Evolutionary conservation across 345 rosid genomes (phyloP), one percentile per base, ranked within the genome.

Genomic region (Bruguiera sexangula): DNA sequence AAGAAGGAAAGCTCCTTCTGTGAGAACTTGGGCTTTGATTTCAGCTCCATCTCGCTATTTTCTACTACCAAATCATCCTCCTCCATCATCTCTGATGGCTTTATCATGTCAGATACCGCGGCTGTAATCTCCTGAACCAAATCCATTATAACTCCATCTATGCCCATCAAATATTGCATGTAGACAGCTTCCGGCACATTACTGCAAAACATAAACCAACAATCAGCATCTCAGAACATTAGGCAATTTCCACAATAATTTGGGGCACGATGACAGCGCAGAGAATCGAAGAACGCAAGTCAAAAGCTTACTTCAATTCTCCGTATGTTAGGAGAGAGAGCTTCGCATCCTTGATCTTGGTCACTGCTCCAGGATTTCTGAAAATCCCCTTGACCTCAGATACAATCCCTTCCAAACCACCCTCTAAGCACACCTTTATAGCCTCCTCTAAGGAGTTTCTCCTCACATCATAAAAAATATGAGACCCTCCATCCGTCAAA

Each of bases 371-470:
- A 3, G 97, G 99, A 72, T 92, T 90, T 68, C 83, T 75, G 66
- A 96, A 87, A 15, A 95, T 76, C 9, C 90, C 99, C 76, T 78
- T 90, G 3, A 89, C 89, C 80, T 96, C 96, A 15, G 97, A 92
- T 6, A 92, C 96, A 56, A 92, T 87, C 32, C 96, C 97, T 63
- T 89, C 85, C 65, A 95, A 69, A 29, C 89, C 88, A 26, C 97
- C 97, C 67, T 87, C 90, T 68, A 84, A 53, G 71, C 97, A 90
- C 21, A 95, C 75, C 68, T 84, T 87, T 8, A 85, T 74, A 22
- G 98, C 99, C 74, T 86, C 99, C 83, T 87, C 99, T 39, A 95
- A 57, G 0, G 98, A 89, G 73, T 95, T 92, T 77, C 99, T 86
- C 75, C 98, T 84, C 22, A 22, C 69, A 59, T 90, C 97, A 24